These are phyloP conservation scores for Rhizopogon parksii DNA, from an alignment of 1,284 basidiomycete species.

Conservation along the genomic window DNA sequence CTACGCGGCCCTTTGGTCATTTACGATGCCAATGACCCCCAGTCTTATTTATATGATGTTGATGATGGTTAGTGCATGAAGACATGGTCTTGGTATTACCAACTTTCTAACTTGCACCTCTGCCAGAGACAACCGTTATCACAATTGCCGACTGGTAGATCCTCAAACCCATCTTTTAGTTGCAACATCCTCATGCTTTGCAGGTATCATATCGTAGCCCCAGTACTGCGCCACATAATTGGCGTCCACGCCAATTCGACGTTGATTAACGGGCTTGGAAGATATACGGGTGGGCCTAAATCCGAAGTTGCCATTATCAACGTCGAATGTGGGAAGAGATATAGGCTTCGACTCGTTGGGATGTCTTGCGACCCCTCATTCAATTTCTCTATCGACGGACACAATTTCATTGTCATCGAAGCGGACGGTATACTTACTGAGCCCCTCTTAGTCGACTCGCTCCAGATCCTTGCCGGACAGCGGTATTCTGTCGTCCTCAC, in stretches of 20 bases:
- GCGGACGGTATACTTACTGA: constrained; percentile 27
- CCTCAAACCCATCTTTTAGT: neutral
- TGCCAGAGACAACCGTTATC: constrained; percentile 22
- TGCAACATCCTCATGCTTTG: neutral
- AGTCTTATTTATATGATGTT: constrained; percentile 26
- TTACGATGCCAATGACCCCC: constrained; percentile 32
- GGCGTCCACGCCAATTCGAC: constrained; percentile 18
- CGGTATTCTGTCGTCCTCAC: constrained; percentile 25
- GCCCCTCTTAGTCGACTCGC: constrained; percentile 24
- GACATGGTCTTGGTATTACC: neutral
- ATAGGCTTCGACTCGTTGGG: constrained; percentile 27
- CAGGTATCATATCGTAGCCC: constrained; percentile 20
- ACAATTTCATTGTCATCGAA: constrained; percentile 31
- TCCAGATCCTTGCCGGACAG: constrained; percentile 21
- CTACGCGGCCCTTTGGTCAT: constrained; percentile 24
- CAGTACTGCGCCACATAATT: constrained; percentile 14
- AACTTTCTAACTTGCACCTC: neutral
- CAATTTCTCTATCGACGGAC: constrained; percentile 28
- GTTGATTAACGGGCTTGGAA: constrained; percentile 28
- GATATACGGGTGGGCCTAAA: constrained; percentile 20
- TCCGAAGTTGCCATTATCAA: constrained; percentile 22
- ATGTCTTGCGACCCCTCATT: constrained; percentile 23
- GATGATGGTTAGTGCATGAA: constrained; percentile 24
- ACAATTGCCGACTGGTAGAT: constrained; percentile 23
- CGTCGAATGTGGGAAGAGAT: constrained; percentile 22